Conservation (phyloP, 75 land plant species). For the Selaginella tamariscina region DNA sequence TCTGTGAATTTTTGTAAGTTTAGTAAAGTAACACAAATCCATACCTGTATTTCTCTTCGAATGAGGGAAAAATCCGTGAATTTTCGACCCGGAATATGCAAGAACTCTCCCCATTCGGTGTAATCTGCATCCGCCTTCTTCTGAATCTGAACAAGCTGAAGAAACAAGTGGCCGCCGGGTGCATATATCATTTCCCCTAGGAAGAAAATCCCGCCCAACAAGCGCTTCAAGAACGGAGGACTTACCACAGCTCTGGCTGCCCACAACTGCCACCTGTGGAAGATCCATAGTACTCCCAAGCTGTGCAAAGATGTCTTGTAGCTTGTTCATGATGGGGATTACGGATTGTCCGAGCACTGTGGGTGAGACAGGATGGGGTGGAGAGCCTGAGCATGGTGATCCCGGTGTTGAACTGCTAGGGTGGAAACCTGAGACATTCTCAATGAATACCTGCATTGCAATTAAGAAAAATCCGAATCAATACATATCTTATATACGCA, state of each 20-base stretch:
- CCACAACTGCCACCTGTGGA: not conserved
- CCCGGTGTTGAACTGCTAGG: not conserved
- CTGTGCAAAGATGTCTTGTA: not conserved
- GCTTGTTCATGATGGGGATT: not conserved
- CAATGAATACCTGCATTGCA: not conserved
- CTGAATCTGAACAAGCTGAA: not conserved
- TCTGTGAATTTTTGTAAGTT: too few species aligned
- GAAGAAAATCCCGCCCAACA: slow-evolving; percentile 7
- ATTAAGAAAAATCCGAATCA: not conserved
- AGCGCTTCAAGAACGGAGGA: not conserved
- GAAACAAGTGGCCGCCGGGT: slow-evolving; percentile 1
- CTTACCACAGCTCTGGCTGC: not conserved
- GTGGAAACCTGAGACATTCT: not conserved
- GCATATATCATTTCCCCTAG: not conserved
- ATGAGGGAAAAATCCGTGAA: not conserved
- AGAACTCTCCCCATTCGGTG: not conserved
- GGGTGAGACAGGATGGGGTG: not conserved
- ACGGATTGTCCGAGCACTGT: not conserved
- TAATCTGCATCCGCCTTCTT: not conserved
- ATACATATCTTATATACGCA: too few species aligned
- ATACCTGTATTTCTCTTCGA: not conserved
- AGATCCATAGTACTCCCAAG: not conserved
- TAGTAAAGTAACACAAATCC: not conserved
- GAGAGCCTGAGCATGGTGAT: not conserved
- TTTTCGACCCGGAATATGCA: not conserved